Percentiles rank a stretch among this genome's conserved stretches.
Conservation (phyloP, 139 green algal genomes). For the Coelastrella sp. region DNA sequence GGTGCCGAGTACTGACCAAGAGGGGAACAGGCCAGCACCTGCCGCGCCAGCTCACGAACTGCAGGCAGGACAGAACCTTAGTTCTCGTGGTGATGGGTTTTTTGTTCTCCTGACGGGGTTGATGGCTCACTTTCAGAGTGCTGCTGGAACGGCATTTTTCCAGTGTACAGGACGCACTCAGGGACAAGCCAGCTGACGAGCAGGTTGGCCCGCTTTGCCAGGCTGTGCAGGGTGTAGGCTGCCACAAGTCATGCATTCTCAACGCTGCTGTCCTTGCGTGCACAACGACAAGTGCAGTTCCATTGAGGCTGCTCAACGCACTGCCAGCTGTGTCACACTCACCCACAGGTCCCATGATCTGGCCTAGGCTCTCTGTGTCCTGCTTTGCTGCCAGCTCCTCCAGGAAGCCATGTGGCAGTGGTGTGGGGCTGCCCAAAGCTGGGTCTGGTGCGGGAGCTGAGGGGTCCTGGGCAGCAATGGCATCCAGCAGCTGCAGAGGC, state of each 20-base stretch:
- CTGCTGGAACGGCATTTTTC: too few species aligned
- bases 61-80: not conserved
- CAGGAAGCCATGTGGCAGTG: constrained; percentile 85
- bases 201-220: too few species aligned
- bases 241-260: too few species aligned
- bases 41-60: constrained; percentile 65
- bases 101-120: too few species aligned
- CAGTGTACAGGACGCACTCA: too few species aligned
- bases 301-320: not conserved
- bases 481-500: constrained; percentile 81
- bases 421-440: not conserved
- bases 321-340: not conserved
- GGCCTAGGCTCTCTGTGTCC: constrained; percentile 71
- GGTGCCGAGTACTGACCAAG: constrained; percentile 76
- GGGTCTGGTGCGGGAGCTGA: not conserved
- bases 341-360: constrained; percentile 72
- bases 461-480: constrained; percentile 3
- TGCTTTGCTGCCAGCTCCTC: constrained; percentile 75
- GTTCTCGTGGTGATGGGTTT: too few species aligned
- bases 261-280: not conserved
- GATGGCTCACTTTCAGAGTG: too few species aligned
- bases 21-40: constrained; percentile 63
- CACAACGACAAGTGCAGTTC: not conserved
- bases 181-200: too few species aligned
- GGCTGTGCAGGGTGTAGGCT: too few species aligned